phyloP scores from a whole-genome alignment of 495 filamentous ascomycete genomes.

The Bacidia rubella region DNA sequence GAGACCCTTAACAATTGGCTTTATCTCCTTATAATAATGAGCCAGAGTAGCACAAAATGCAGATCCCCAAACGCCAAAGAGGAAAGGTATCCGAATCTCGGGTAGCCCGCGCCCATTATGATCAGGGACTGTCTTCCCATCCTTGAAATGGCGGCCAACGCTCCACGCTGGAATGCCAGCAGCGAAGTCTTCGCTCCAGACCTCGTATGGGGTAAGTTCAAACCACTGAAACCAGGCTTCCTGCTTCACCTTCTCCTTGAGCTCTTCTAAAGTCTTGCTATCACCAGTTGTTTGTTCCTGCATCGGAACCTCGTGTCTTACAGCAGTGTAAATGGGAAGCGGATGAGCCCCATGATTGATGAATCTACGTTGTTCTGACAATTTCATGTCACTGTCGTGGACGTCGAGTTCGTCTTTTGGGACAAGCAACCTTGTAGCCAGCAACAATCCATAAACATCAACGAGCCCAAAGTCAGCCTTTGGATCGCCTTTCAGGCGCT shows the following conservation, averaged over 20 bases:
- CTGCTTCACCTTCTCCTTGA: constrained; percentile 49
- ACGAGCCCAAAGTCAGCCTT: constrained; percentile 77
- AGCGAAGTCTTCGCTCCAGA: constrained; percentile 83
- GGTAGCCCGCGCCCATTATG: constrained; percentile 53
- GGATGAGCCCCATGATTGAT: constrained; percentile 65
- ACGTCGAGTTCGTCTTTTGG: constrained; percentile 71
- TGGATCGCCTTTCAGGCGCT: constrained; percentile 75
- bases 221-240: constrained; percentile 98
- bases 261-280: constrained; percentile 26
- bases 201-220: constrained; percentile 88
- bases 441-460: constrained; percentile 76
- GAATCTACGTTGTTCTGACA: constrained; percentile 68
- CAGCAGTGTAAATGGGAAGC: constrained; percentile 86
- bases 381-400: constrained; percentile 64
- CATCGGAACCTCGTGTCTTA: constrained; percentile 88
- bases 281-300: constrained; percentile 32
- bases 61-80: constrained; percentile 88
- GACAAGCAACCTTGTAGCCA: constrained; percentile 72
- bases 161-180: constrained; percentile 95
- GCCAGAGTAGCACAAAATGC: constrained; percentile 91
- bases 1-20: constrained; percentile 60
- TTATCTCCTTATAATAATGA: constrained; percentile 90
- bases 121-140: constrained; percentile 49
- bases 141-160: constrained; percentile 66
- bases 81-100: constrained; percentile 62